These are phyloP conservation scores for Thecamonas trahens DNA, from an alignment of 78 protist species.

Conservation along the genomic window DNA sequence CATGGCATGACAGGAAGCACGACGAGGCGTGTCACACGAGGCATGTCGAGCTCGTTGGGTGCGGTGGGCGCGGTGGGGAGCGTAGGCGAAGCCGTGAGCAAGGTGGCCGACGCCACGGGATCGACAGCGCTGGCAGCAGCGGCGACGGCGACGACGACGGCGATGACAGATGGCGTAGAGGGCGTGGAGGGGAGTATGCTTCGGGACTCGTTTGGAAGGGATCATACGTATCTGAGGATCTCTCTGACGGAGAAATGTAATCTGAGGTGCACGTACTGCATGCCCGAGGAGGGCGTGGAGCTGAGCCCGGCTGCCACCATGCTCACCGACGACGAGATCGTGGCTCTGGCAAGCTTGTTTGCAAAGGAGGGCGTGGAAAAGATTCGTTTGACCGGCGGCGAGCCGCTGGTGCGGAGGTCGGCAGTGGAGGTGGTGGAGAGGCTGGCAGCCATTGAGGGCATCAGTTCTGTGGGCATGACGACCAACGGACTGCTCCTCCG, in stretches of 20 bases:
- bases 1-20: too few species aligned
- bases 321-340: constrained; percentile 51
- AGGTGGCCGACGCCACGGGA: too few species aligned
- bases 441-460: constrained; percentile 37
- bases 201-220: constrained; percentile 54
- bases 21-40: too few species aligned
- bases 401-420: constrained; percentile 51
- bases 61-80: too few species aligned
- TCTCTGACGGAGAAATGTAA: constrained; percentile 77
- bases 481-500: constrained; percentile 69
- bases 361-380: constrained; percentile 62
- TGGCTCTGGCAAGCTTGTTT: constrained; percentile 51
- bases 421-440: constrained; percentile 20
- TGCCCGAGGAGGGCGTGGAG: constrained; percentile 85
- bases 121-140: too few species aligned
- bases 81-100: too few species aligned
- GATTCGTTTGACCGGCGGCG: constrained; percentile 88
- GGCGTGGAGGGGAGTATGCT: constrained; percentile 25
- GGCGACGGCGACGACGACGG: too few species aligned
- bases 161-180: too few species aligned
- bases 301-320: constrained; percentile 39
- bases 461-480: constrained; percentile 55
- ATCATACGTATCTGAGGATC: constrained; percentile 77
- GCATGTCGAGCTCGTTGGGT: too few species aligned
- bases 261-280: constrained; percentile 64